Evolutionary conservation across 2,329 filamentous ascomycete species (phyloP), one percentile per base, ranked within the genome.

Genomic region (Zymoseptoria tritici): DNA sequence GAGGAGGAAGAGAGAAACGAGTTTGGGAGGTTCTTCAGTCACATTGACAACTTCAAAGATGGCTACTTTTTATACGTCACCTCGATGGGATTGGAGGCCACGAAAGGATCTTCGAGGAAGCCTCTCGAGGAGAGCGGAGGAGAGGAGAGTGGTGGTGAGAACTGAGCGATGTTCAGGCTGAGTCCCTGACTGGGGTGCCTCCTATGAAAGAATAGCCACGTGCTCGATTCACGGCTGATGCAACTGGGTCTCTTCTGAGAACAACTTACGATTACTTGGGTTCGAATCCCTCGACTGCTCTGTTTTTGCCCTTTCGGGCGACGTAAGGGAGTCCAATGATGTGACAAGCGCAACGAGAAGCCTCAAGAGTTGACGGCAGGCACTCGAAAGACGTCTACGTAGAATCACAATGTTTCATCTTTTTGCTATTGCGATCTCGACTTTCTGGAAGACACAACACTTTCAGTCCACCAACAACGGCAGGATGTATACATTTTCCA

Each of bases 1-100:
- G 88, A 96, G 56, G 94, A 97, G 74, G 90, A 94, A 58, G 75
- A 85, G 87, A 73, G 87, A 90, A 64, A 91, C 93, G 80, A 83
- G 89, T 84, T 67, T 60, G 62, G 63, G 53, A 71, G 75, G 4
- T 81, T 81, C 69, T 81, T 80, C 69, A 77, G 77, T 8, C 79
- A 81, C 59, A 70, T 81, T 8, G 79, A 81, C 59, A 79, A 79
- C 62, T 81, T 78, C 69, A 77, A 72, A 64, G 78, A 80, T 64
- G 70, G 74, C 3, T 76, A 75, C 55, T 81, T 81, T 67, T 64
- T 81, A 60, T 81, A 75, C 61, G 69, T 81, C n/a, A 79, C 74
- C 5, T 79, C 77, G n/a, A 77, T 77, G 58, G 78, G 79, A 4
- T 64, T 79, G 19, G 75, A 72, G 55, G 78, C 77, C 16, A 78